phyloP scores from a whole-genome alignment of 106 monocot genomes.

The Platanthera guangdongensis region DNA sequence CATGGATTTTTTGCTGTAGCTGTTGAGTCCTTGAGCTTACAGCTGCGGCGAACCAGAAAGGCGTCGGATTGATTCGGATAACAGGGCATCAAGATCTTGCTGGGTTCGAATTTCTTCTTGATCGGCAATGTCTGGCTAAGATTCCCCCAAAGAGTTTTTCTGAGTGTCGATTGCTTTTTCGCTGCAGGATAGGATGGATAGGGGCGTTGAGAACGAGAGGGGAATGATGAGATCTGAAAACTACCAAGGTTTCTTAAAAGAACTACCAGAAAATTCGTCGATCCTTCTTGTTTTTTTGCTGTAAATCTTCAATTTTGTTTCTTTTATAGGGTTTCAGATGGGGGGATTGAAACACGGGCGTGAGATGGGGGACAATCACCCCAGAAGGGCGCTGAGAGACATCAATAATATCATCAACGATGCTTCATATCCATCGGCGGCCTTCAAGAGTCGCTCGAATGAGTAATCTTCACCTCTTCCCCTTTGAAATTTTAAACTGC shows the following conservation, averaged over 20 bases:
- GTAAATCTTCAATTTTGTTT: not conserved
- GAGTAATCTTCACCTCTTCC: conserved; percentile 32
- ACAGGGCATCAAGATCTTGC: not conserved
- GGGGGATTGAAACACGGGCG: not conserved
- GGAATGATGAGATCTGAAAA: conserved; percentile 1
- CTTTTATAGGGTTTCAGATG: not conserved
- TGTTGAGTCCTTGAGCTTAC: conserved; percentile 1
- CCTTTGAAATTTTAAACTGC: not conserved
- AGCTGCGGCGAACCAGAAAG: not conserved
- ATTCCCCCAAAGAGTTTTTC: not conserved
- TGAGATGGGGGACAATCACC: conserved; percentile 25
- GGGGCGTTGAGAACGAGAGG: not conserved
- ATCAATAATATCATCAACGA: conserved; percentile 47
- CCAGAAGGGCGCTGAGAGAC: conserved; percentile 66
- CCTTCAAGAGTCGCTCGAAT: conserved; percentile 34
- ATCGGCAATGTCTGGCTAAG: not conserved
- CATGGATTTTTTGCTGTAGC: conserved; percentile 1
- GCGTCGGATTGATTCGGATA: not conserved
- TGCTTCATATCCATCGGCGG: conserved; percentile 33
- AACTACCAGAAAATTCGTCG: not conserved
- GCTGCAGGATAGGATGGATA: not conserved
- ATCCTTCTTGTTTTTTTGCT: not conserved
- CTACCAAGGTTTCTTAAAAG: conserved; percentile 9
- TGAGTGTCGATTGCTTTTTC: not conserved
- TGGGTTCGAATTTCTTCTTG: not conserved